Conservation (phyloP, 192 early-diverging fungal species). For the Entomortierella lignicola region DNA sequence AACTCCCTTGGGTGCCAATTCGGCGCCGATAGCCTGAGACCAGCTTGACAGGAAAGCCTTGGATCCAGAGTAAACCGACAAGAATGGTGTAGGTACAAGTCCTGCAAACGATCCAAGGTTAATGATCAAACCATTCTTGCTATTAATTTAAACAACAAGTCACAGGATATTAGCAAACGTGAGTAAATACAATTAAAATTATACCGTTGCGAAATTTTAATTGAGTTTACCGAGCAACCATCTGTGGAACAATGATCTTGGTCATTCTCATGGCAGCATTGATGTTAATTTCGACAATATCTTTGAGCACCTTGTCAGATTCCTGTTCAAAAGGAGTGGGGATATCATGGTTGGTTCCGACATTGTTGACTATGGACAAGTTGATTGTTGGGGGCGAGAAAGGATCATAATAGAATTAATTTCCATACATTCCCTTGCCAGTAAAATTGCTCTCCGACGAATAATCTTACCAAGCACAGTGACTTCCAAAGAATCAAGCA, state of each 20-base stretch:
- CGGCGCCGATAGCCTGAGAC: slow-evolving; percentile 89
- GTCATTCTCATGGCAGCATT: slow-evolving; percentile 86
- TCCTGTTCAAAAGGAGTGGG: slow-evolving; percentile 90
- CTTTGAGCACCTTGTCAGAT: slow-evolving; percentile 65
- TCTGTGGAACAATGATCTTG: slow-evolving; percentile 80
- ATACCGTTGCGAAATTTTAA: too few species aligned
- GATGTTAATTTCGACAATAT: slow-evolving; percentile 90
- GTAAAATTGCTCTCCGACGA: slow-evolving; percentile 26
- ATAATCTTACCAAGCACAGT: slow-evolving; percentile 64
- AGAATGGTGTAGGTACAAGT: slow-evolving; percentile 81
- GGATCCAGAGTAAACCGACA: slow-evolving; percentile 92
- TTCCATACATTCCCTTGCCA: slow-evolving; percentile 4
- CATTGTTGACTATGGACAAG: slow-evolving; percentile 93
- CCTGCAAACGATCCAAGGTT: slow-evolving; percentile 95
- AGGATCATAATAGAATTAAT: not conserved
- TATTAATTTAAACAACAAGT: slow-evolving; percentile 30
- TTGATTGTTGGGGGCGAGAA: not conserved
- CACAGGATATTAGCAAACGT: not conserved
- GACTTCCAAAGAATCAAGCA: slow-evolving; percentile 68
- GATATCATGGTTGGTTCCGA: slow-evolving; percentile 91
- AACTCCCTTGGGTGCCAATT: slow-evolving; percentile 76
- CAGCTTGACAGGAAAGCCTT: slow-evolving; percentile 93
- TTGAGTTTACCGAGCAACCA: slow-evolving; percentile 72
- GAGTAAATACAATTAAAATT: too few species aligned
- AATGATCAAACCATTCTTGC: slow-evolving; percentile 85